Evolutionary conservation across 306 rosid species (phyloP).

Genomic region (Gastrolobium villosum): DNA sequence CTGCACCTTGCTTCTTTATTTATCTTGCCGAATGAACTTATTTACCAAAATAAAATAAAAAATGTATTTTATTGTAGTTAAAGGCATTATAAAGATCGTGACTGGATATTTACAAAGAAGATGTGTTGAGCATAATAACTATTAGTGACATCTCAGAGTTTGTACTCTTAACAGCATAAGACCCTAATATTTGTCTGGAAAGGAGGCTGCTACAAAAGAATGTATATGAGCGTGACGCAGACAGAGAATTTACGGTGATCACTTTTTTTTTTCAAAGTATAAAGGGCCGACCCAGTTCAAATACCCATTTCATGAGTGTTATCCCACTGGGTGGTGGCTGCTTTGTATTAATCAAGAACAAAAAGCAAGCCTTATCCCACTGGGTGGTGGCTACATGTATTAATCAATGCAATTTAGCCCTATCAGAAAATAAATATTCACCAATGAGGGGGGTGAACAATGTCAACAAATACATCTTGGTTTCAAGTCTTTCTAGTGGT

Average conservation of each 20-base stretch:
- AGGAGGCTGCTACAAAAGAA: background rate
- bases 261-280: no score
- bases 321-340: no score
- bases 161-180: background rate
- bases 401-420: no score
- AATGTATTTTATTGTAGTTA: background rate
- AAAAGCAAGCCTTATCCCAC: background rate
- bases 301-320: no score
- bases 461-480: no score
- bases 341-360: no score
- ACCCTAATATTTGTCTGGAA: background rate
- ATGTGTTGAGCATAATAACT: background rate
- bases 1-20: background rate
- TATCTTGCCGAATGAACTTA: background rate
- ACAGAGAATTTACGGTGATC: background rate
- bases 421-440: no score
- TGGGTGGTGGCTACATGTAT: background rate
- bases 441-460: no score
- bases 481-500: no score
- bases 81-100: background rate
- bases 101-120: background rate
- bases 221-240: background rate
- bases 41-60: background rate
- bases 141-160: background rate
- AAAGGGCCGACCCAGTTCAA: no score